Evolutionary conservation across 805 yeast species (phyloP).

Genomic region (Yarrowia bubula): DNA sequence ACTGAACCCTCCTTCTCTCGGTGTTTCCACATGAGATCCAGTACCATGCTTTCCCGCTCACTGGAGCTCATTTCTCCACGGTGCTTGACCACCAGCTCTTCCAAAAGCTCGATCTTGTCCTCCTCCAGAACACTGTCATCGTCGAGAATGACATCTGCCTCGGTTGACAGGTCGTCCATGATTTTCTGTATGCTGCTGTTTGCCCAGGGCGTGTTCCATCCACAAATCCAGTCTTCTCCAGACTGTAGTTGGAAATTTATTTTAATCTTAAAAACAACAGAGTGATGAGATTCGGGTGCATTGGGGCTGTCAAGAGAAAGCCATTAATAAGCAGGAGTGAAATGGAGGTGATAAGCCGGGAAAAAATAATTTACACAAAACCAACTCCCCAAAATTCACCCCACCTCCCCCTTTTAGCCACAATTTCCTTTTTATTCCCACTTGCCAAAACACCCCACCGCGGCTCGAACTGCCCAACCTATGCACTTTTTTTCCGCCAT

Average conservation of each 20-base stretch:
- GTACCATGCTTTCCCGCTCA: slow-evolving; percentile 41
- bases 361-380: neutral
- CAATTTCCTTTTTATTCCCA: too few species aligned
- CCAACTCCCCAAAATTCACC: neutral
- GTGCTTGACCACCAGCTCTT: slow-evolving; percentile 38
- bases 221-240: slow-evolving; percentile 5
- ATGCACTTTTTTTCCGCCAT: neutral
- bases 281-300: neutral
- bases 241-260: slow-evolving; percentile 7
- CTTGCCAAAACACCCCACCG: neutral
- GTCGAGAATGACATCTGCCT: slow-evolving; percentile 40
- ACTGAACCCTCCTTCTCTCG: slow-evolving; percentile 36
- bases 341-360: neutral
- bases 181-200: neutral
- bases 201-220: neutral
- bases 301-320: neutral
- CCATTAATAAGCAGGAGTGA: neutral
- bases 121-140: slow-evolving; percentile 41
- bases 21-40: slow-evolving; percentile 46
- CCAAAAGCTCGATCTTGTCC: slow-evolving; percentile 43
- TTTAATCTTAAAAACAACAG: neutral
- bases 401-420: neutral
- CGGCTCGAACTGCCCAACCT: neutral
- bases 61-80: slow-evolving; percentile 30
- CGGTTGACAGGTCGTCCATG: slow-evolving; percentile 27